Conservation (phyloP, 345 rosid genomes). For the Schrenkiella parvula region DNA sequence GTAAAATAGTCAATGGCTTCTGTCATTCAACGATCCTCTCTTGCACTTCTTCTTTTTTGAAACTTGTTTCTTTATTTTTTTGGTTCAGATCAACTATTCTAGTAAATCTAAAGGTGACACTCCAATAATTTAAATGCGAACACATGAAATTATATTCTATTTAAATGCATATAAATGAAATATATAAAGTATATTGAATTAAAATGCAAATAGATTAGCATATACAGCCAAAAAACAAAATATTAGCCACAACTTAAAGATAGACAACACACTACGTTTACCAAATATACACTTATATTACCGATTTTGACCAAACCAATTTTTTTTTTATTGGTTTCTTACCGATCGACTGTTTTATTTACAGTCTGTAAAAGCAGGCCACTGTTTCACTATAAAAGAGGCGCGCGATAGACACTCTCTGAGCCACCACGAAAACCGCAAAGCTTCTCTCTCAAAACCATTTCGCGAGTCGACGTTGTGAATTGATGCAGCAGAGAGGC, state of each 20-base stretch:
- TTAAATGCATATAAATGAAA: not conserved
- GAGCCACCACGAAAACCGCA: not conserved
- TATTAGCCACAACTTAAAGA: not conserved
- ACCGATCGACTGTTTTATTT: not conserved
- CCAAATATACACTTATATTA: not conserved
- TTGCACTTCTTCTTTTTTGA: not conserved
- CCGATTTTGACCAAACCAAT: not conserved
- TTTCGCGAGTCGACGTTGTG: not conserved
- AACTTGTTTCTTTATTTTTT: not conserved
- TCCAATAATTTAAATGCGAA: not conserved
- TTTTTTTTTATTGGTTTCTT: no score
- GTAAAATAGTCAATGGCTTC: not conserved
- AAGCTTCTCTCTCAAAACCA: not conserved
- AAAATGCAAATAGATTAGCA: not conserved
- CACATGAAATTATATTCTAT: not conserved
- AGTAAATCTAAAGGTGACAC: not conserved
- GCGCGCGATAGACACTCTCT: conserved; percentile 2
- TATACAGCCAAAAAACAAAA: not conserved
- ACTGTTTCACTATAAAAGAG: conserved; percentile 14
- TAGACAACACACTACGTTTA: not conserved
- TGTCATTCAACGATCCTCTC: not conserved
- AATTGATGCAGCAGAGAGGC: conserved; percentile 74
- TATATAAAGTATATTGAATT: not conserved
- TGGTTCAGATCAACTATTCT: not conserved
- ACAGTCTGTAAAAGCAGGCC: not conserved